Percentiles rank a stretch among this genome's conserved stretches.
These are phyloP conservation scores for Suillus paluster DNA, from an alignment of 768 basidiomycete genomes.

Conservation along the genomic window DNA sequence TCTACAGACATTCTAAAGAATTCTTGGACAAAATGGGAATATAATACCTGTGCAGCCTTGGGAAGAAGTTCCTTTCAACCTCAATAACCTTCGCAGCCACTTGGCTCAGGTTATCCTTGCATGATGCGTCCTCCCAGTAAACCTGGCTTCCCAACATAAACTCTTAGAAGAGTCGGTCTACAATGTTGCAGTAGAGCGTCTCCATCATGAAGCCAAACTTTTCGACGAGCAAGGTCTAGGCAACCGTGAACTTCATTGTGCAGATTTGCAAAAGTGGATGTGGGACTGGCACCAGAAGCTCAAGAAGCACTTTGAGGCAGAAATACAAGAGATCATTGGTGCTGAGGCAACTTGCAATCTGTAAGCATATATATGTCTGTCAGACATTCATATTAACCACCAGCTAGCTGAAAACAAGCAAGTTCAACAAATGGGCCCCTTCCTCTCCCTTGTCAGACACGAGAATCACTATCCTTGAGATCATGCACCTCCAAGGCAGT, in stretches of 20 bases:
- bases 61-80: conserved; percentile 71
- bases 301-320: conserved; percentile 49
- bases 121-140: conserved; percentile 64
- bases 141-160: conserved; percentile 75
- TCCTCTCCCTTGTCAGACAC: conserved; percentile 73
- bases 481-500: conserved; percentile 79
- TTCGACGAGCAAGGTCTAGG: conserved; percentile 63
- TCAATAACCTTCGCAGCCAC: conserved; percentile 70
- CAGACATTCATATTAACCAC: background rate
- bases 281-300: conserved; percentile 82
- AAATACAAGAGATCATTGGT: conserved; percentile 50
- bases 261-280: conserved; percentile 77
- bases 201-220: conserved; percentile 62
- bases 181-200: conserved; percentile 76
- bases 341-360: conserved; percentile 38
- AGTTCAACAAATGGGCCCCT: conserved; percentile 57
- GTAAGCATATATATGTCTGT: conserved; percentile 20
- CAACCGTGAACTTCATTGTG: conserved; percentile 46
- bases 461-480: conserved; percentile 88
- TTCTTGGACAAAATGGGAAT: conserved; percentile 24
- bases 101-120: conserved; percentile 67
- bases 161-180: conserved; percentile 86
- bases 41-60: conserved; percentile 23
- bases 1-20: conserved; percentile 19
- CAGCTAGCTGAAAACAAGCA: conserved; percentile 8